Evolutionary conservation across 140 eudicot genomes (phyloP).

Genomic region (Senecio squalidus): DNA sequence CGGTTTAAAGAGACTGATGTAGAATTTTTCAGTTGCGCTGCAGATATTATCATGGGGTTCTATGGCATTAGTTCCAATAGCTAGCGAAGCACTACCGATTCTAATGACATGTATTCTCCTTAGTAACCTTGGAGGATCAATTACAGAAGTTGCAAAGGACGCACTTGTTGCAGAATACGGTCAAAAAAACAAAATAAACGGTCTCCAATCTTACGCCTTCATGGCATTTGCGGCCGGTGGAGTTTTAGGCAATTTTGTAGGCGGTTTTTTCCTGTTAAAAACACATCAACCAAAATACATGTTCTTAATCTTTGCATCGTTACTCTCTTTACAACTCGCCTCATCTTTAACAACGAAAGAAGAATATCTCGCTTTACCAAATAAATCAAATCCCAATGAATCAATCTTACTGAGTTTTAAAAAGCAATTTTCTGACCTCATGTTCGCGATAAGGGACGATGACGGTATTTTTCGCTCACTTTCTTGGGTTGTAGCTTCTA

Average conservation of each 20-base stretch:
- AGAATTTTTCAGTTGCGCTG: constrained; percentile 52
- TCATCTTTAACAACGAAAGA: constrained; percentile 55
- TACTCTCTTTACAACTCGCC: constrained; percentile 54
- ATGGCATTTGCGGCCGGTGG: constrained; percentile 92
- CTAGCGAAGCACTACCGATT: constrained; percentile 52
- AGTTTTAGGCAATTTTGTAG: constrained; percentile 67
- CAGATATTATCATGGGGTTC: constrained; percentile 93
- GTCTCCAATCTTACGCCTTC: constrained; percentile 85
- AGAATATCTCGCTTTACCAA: constrained; percentile 53
- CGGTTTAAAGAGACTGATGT: constrained; percentile 26
- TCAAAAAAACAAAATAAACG: constrained; percentile 51
- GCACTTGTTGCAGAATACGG: constrained; percentile 93
- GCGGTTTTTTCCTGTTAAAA: constrained; percentile 57
- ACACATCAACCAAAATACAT: constrained; percentile 51
- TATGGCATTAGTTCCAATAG: constrained; percentile 60
- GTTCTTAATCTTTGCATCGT: constrained; percentile 54
- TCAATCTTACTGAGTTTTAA: constrained; percentile 34
- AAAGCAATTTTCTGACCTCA: constrained; percentile 55
- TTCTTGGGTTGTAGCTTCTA: constrained; percentile 68
- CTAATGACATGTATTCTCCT: constrained; percentile 75
- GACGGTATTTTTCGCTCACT: constrained; percentile 49
- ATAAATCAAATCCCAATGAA: constrained; percentile 15
- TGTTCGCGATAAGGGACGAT: constrained; percentile 49
- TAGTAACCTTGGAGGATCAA: constrained; percentile 75
- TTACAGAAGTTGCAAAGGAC: constrained; percentile 86